A percentile compares a stretch with the other conserved stretches of the same genome.
phyloP scores from a whole-genome alignment of 257 asterid species.

The Fraxinus cuspidata region DNA sequence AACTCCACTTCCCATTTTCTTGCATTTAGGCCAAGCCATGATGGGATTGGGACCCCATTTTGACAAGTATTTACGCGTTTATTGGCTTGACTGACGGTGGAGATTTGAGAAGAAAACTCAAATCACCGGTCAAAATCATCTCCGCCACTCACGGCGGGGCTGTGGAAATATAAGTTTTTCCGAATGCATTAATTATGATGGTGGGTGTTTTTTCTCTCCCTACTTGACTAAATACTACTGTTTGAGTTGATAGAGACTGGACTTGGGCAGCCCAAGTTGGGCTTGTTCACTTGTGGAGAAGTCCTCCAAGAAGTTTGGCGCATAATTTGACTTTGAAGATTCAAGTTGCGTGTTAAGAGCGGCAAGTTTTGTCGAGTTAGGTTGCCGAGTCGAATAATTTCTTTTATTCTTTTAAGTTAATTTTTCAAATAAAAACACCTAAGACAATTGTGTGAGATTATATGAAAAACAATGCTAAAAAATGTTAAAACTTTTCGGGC shows the following conservation, averaged over 20 bases:
- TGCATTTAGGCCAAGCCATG: slow-evolving; percentile 18
- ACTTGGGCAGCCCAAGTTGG: too few relatives aligned
- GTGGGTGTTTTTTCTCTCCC: background rate
- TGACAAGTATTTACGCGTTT: background rate
- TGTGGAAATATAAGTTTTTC: background rate
- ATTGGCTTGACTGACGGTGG: background rate
- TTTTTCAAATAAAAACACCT: too few relatives aligned
- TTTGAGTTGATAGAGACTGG: background rate
- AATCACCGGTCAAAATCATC: background rate
- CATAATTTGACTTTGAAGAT: background rate
- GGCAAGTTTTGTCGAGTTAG: too few relatives aligned
- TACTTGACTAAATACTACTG: background rate
- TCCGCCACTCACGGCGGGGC: slow-evolving; percentile 22
- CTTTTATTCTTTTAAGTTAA: too few relatives aligned
- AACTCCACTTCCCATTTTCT: slow-evolving; percentile 21
- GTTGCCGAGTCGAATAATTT: too few relatives aligned
- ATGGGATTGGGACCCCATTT: background rate
- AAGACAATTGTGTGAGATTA: too few relatives aligned
- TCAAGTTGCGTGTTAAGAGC: too few relatives aligned
- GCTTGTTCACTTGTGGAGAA: background rate
- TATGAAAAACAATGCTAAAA: too few relatives aligned
- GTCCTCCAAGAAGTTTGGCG: background rate
- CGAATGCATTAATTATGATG: background rate
- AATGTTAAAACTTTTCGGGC: too few relatives aligned
- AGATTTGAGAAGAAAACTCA: background rate